Evolutionary conservation across 2,329 filamentous ascomycete species (phyloP).

Genomic region (Monilinia aucupariae): DNA sequence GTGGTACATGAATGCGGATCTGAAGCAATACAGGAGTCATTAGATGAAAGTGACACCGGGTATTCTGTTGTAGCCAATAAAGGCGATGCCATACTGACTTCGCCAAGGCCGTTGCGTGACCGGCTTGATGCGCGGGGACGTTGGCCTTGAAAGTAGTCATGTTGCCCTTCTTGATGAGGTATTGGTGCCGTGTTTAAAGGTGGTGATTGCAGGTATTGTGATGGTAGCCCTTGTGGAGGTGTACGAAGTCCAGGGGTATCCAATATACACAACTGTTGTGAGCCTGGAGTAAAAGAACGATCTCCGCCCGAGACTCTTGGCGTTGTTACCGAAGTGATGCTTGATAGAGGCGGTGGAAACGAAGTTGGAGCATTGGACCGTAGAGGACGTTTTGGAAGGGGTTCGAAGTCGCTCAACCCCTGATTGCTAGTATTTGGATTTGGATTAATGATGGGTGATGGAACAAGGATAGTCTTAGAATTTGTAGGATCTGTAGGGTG

Average conservation of each 20-base stretch:
- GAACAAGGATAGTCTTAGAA: background rate
- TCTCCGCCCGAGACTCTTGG: background rate
- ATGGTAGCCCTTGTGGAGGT: background rate
- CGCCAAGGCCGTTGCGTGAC: background rate
- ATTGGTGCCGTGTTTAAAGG: background rate
- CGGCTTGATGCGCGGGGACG: background rate
- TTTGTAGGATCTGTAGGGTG: background rate
- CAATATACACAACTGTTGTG: background rate
- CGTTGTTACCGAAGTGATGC: background rate
- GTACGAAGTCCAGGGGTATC: background rate
- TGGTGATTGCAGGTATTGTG: background rate
- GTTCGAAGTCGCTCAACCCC: background rate
- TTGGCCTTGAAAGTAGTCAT: background rate
- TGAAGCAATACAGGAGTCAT: slow-evolving; percentile 20
- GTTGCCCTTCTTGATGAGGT: background rate
- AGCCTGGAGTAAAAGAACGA: background rate
- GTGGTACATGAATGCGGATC: slow-evolving; percentile 18
- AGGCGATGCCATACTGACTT: background rate
- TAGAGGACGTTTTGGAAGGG: background rate
- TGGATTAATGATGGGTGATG: background rate
- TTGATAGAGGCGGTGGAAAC: background rate
- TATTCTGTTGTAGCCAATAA: background rate
- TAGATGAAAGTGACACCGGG: background rate
- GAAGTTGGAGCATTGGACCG: background rate
- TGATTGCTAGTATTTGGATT: background rate